Base-by-base conservation (phyloP, 2,329 filamentous ascomycete species). In the Penicillium corylophilum region DNA sequence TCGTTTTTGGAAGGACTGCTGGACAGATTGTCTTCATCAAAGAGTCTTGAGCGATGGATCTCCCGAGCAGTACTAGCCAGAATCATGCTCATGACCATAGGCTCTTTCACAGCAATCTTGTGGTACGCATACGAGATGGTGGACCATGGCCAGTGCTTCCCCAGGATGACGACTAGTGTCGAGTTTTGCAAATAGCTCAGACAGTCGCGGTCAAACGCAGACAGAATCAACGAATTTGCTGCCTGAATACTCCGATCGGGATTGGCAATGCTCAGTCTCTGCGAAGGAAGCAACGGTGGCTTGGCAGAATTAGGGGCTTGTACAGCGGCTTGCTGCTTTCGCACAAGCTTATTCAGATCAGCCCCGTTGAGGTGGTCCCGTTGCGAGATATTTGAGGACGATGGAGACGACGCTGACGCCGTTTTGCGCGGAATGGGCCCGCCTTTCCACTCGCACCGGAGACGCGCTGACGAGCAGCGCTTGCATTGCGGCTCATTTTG, bases 41-140 rank as follows among this genome's bases (percentile, higher is more conserved):
- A 55, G 10, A 60, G 53, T 41, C 46, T 54, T 8, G 53, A 55
- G n/a, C 57, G 55, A 46, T 61, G 53, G 28, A 62, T 59, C 29
- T 64, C 59, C 26, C 56, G 59, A 13, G 63, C 55, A n/a, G 59
- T 54, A 48, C 50, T 65, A 5, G 62, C 64, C 23, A 65, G 50
- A 15, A 66, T 59, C 63, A 65, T 65, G 38, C 62, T 64, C 61
- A 66, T 64, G n/a, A 65, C 55, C 63, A 66, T 64, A 5, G 58
- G 62, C 43, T 65, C 57, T 23, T 50, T 59, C 24, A 59, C 56
- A 3, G 63, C 61, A 26, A 67, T 57, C 31, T 58, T 61, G 18
- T 62, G 60, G 51, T 66, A 67, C 7, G 57, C 45, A 51, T 65
- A 64, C 4, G 64, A 62, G 3, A 66, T 46, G 1, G 58, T 59